Base-by-base conservation (phyloP, 2,329 filamentous ascomycete species). In the Berkeleyomyces rouxiae region DNA sequence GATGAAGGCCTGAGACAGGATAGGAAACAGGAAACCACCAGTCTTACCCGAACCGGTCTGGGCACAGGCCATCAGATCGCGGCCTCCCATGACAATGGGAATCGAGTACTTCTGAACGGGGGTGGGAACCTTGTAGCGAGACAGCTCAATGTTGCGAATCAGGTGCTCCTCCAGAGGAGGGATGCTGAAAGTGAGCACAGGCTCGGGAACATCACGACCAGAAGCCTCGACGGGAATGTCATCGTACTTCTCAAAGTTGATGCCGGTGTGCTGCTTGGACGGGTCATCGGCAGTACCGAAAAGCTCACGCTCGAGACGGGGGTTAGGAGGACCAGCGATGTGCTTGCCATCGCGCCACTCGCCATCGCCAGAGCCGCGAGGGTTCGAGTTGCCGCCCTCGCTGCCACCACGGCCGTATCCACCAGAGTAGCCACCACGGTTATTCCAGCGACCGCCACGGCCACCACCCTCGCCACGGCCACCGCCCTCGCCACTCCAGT, bases 191-290 rank as follows among this genome's bases (percentile, higher is more conserved):
- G 84, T 81, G 68, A 85, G 85, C 68, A 96, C 89, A 47, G 92
- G 87, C 72, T 97, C 93, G 55, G 93, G 93, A 61, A 97, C 90
- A 71, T 95, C 84, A 61, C 90, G 86, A 65, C 93, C 93, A 65
- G 92, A 96, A 67, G 93, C 93, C 77, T 97, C 93, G 67, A 99
- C 93, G 62, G 93, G 93, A 68, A 99, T 99, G 75, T 99, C 93
- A 72, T 99, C 93, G 77, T 99, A 99, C 81, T 99, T 99, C 79
- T 96, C 87, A 74, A 99, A 99, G 83, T 99, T 99, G 87, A 99
- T 97, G 76, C 93, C 93, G 42, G 90, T 96, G 71, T 95, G 88
- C 75, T 96, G 88, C 82, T 96, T 97, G 68, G 87, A 84, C 67
- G 92, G 90, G 72, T 97, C 93, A 74, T 97, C 92, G 69, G 86